Evolutionary conservation across 139 green algal species (phyloP), one percentile per base, ranked within the genome.

Genomic region (Volvox reticuliferus): DNA sequence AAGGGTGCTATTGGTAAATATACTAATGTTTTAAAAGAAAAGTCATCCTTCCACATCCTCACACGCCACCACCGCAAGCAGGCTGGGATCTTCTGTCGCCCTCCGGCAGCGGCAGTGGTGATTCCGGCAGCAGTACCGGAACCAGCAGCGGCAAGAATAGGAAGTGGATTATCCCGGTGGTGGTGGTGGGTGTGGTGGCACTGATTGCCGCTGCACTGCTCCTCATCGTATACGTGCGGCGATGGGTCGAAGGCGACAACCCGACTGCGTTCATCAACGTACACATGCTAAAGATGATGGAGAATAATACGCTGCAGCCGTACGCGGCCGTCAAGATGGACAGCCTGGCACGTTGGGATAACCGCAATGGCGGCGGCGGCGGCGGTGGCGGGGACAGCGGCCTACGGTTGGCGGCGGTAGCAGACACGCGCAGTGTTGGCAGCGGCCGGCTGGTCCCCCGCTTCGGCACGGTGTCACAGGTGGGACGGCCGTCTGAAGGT

Each of bases 271-370:
- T 67, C 65, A 22, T 88, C 12, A 88, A 88, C 65, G 35, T 79
- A 16, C 82, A 88, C 82, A 88, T 88, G 82, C 22, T 79, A 13
- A 88, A 79, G 82, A 79, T 79, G 63, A 79, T 88, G 65, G 35
- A 32, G 0, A 67, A 67, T 14, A 44, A 44, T 0, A n/a, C 36
- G 13, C 24, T 61, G 81, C 62, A 55, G 50, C 50, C 79, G 78
- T 84, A 84, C 78, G 78, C 36, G 16, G 24, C 21, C 21, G 24
- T 69, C 20, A 85, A 71, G 44, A 28, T 26, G 79, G 21, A 85
- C 79, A 36, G 79, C 79, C 36, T 85, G 37, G 9, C 44, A 9
- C 44, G 44, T 14, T 55, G 44, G 44, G 44, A 55, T 28, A 30
- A 73, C 65, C 12, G 24, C 12, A 28, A 12, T 28, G 65, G 21